Conservation (phyloP, 768 basidiomycete genomes). For the Mycena vulgaris region DNA sequence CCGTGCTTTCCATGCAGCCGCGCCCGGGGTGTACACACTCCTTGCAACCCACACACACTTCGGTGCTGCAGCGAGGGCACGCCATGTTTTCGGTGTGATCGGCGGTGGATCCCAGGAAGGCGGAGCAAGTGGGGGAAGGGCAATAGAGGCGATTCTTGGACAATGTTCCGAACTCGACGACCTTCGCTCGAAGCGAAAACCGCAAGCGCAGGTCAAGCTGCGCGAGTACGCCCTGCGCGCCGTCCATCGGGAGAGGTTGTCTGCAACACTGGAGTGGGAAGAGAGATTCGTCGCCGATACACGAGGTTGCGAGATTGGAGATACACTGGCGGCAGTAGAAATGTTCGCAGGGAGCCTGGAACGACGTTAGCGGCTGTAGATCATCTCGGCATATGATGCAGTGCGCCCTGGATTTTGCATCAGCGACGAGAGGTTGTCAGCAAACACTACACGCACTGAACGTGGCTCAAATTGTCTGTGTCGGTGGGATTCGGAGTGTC, state of each 20-base stretch:
- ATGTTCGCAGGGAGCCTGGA: constrained; percentile 63
- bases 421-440: not conserved
- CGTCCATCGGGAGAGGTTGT: constrained; percentile 48
- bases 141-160: constrained; percentile 65
- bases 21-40: constrained; percentile 56
- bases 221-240: constrained; percentile 47
- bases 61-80: constrained; percentile 59
- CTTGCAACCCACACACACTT: constrained; percentile 67
- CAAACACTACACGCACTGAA: not conserved
- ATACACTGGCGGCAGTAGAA: constrained; percentile 64
- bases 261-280: constrained; percentile 69
- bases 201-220: constrained; percentile 34
- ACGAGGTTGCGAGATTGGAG: constrained; percentile 55
- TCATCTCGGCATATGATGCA: constrained; percentile 63
- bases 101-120: constrained; percentile 64
- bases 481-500: not conserved
- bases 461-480: not conserved
- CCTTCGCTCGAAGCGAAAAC: constrained; percentile 57
- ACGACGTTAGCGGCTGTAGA: constrained; percentile 39
- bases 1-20: constrained; percentile 60
- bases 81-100: constrained; percentile 36
- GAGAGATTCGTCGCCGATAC: constrained; percentile 65
- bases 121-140: constrained; percentile 64
- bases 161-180: constrained; percentile 61
- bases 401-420: constrained; percentile 41